Percentiles rank a stretch among this genome's conserved stretches.
These are phyloP conservation scores for Paxillus ammoniavirescens DNA, from an alignment of 768 basidiomycete species.

Conservation along the genomic window DNA sequence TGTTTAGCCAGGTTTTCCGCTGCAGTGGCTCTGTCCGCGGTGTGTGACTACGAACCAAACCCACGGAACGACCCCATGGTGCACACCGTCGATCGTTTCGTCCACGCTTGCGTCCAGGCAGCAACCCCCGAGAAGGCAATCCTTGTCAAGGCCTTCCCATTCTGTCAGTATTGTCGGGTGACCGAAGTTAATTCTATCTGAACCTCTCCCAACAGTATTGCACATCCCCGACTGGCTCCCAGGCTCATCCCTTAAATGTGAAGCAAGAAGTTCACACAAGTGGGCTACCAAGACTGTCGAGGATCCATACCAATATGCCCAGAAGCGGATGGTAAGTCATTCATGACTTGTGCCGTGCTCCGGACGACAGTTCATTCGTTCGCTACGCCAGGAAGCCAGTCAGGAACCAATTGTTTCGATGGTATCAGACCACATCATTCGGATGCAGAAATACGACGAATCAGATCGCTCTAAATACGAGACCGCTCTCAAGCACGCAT, in stretches of 20 bases:
- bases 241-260: constrained; percentile 35
- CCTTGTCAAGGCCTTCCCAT: constrained; percentile 15
- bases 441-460: constrained; percentile 8
- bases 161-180: constrained; percentile 6
- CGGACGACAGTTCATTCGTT: not conserved
- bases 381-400: constrained; percentile 5
- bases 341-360: not conserved
- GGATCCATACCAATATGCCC: constrained; percentile 21
- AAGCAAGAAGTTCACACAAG: constrained; percentile 17
- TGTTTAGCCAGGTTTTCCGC: not conserved
- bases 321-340: constrained; percentile 13
- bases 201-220: not conserved
- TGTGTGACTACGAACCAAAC: constrained; percentile 4
- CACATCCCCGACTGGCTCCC: constrained; percentile 36
- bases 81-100: constrained; percentile 7
- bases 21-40: not conserved
- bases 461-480: constrained; percentile 6
- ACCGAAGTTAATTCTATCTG: too few relatives aligned
- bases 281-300: constrained; percentile 5
- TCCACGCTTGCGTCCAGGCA: constrained; percentile 1
- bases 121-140: constrained; percentile 13
- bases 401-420: constrained; percentile 6
- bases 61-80: constrained; percentile 16
- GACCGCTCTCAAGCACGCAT: constrained; percentile 14
- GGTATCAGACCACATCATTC: constrained; percentile 13